These are phyloP conservation scores for Cucurbitaria berberidis DNA, from an alignment of 2,329 filamentous ascomycete species.

Conservation along the genomic window DNA sequence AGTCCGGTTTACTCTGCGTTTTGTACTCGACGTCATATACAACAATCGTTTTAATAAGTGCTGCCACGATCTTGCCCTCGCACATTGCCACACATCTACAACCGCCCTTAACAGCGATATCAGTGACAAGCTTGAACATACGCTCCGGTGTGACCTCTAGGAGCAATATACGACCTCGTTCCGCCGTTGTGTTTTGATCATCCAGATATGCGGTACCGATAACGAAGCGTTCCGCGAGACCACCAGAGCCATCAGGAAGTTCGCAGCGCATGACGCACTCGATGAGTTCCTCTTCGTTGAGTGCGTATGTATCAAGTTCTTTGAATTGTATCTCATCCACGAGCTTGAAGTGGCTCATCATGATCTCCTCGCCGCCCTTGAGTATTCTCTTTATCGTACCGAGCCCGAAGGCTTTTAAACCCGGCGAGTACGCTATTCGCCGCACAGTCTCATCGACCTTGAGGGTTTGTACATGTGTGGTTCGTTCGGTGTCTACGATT, in stretches of 20 bases:
- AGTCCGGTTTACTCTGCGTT: conserved; percentile 58
- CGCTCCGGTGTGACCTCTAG: conserved; percentile 81
- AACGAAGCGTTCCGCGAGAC: conserved; percentile 77
- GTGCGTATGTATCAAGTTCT: conserved; percentile 71
- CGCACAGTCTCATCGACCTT: conserved; percentile 82
- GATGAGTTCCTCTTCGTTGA: conserved; percentile 75
- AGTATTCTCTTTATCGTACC: conserved; percentile 82
- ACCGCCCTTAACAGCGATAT: conserved; percentile 74
- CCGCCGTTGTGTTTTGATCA: conserved; percentile 58
- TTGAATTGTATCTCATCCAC: conserved; percentile 91
- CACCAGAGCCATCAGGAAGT: conserved; percentile 65
- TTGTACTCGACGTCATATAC: conserved; percentile 64
- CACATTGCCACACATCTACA: conserved; percentile 80
- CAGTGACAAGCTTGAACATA: conserved; percentile 73
- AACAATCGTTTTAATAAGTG: conserved; percentile 83
- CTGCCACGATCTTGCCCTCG: conserved; percentile 77
- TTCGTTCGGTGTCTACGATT: conserved; percentile 79
- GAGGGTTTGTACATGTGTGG: conserved; percentile 85
- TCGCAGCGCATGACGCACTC: conserved; percentile 83
- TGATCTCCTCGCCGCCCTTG: conserved; percentile 71
- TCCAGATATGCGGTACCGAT: conserved; percentile 85
- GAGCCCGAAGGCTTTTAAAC: conserved; percentile 81
- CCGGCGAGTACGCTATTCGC: conserved; percentile 82
- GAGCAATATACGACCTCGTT: conserved; percentile 79
- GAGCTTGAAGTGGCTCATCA: conserved; percentile 82